These are phyloP conservation scores for Cnidoscolus chayamansa DNA, from an alignment of 441 rosid genomes.

Conservation along the genomic window DNA sequence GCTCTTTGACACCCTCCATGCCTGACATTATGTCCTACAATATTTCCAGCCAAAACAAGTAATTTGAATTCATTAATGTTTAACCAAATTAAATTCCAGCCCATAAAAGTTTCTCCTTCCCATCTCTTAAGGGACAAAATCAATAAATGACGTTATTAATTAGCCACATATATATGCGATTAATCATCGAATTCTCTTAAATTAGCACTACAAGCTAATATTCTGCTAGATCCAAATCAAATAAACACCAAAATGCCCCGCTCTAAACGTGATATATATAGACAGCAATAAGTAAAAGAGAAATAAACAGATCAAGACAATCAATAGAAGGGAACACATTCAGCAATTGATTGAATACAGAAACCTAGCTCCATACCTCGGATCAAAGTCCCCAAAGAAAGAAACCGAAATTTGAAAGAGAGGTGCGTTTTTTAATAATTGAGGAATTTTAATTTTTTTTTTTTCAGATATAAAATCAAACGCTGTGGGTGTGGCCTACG, in stretches of 20 bases:
- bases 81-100: neutral
- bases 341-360: neutral
- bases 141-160: neutral
- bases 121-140: neutral
- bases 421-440: neutral
- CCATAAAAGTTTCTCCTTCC: neutral
- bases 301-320: neutral
- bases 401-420: constrained; percentile 1
- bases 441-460: no score
- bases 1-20: constrained; percentile 58
- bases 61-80: neutral
- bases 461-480: neutral
- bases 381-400: constrained; percentile 1
- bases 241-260: neutral
- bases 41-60: neutral
- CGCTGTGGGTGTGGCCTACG: no score
- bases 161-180: neutral
- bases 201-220: neutral
- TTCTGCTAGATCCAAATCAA: constrained; percentile 13
- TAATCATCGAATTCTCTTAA: neutral
- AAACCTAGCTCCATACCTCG: neutral
- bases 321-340: neutral
- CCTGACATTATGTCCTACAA: constrained; percentile 35
- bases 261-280: neutral
- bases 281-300: neutral